phyloP scores from a whole-genome alignment of 352 stramenopile species.

The Peronosclerospora sorghi region DNA sequence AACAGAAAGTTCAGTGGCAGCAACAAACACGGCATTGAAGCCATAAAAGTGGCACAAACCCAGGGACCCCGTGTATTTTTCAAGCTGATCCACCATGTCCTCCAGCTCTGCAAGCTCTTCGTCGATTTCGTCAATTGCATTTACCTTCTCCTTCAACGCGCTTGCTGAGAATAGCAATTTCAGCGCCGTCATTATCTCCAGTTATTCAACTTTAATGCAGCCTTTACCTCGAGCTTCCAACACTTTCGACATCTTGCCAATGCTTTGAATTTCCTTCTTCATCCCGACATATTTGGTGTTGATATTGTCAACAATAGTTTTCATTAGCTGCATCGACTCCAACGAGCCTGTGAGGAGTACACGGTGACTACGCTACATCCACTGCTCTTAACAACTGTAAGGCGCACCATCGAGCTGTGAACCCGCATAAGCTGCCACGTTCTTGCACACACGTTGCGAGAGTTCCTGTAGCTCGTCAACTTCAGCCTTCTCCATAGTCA shows the following conservation, averaged over 20 bases:
- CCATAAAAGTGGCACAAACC: constrained; percentile 21
- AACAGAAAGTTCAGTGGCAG: constrained; percentile 3
- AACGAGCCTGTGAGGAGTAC: constrained; percentile 34
- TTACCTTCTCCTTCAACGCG: constrained; percentile 63
- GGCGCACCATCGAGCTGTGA: constrained; percentile 37
- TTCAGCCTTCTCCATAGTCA: constrained; percentile 48
- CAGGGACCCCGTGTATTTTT: constrained; percentile 63
- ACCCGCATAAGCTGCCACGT: constrained; percentile 52
- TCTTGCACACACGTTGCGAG: constrained; percentile 56
- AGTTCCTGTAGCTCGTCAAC: constrained; percentile 47
- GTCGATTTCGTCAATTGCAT: constrained; percentile 72
- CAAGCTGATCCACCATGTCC: constrained; percentile 82
- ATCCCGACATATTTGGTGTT: constrained; percentile 58
- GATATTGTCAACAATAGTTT: constrained; percentile 46
- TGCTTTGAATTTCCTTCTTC: constrained; percentile 37
- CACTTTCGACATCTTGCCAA: constrained; percentile 55
- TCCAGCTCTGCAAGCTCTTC: constrained; percentile 78
- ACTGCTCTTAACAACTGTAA: neutral
- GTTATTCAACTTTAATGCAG: neutral
- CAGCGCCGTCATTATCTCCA: neutral
- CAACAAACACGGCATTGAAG: neutral
- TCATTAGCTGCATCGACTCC: constrained; percentile 61
- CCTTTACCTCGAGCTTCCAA: constrained; percentile 55
- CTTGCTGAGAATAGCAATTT: constrained; percentile 17
- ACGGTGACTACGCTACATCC: neutral